Evolutionary conservation across 805 yeast genomes (phyloP).

Genomic region (Blastobotrys americana): DNA sequence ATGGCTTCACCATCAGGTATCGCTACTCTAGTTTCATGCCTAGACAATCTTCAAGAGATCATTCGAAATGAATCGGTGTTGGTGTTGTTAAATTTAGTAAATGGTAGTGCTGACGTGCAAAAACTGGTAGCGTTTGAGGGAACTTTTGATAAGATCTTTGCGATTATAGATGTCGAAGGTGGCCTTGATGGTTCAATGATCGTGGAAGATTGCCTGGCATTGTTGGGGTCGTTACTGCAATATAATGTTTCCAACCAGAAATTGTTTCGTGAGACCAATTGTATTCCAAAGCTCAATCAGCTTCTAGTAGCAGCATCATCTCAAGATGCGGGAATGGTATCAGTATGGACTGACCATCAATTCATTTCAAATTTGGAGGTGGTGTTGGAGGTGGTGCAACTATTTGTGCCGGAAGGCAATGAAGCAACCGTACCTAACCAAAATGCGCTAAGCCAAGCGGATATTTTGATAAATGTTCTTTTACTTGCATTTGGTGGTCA

Average conservation of each 20-base stretch:
- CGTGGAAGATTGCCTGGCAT: conserved; percentile 82
- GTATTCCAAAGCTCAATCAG: conserved; percentile 56
- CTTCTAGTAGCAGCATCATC: conserved; percentile 56
- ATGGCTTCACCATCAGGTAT: conserved; percentile 71
- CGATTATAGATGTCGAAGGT: conserved; percentile 79
- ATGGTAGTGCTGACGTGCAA: conserved; percentile 78
- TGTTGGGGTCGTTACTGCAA: conserved; percentile 63
- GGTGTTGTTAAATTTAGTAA: conserved; percentile 73
- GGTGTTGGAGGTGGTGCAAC: conserved; percentile 62
- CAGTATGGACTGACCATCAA: conserved; percentile 68
- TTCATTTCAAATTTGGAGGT: conserved; percentile 57
- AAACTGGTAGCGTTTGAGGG: conserved; percentile 92
- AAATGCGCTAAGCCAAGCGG: conserved; percentile 48
- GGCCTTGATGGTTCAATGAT: conserved; percentile 81
- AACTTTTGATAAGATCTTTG: conserved; percentile 74
- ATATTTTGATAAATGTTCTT: conserved; percentile 57
- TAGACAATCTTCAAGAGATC: conserved; percentile 70
- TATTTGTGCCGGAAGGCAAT: conserved; percentile 68
- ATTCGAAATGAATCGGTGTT: conserved; percentile 78
- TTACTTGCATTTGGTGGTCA: conserved; percentile 58
- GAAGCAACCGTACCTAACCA: conserved; percentile 60
- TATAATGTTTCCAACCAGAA: conserved; percentile 89
- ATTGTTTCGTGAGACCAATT: conserved; percentile 76
- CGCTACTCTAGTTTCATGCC: conserved; percentile 57
- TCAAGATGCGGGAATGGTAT: conserved; percentile 26